Conservation (phyloP, 2,329 filamentous ascomycete genomes). For the Zarea fungicola region DNA sequence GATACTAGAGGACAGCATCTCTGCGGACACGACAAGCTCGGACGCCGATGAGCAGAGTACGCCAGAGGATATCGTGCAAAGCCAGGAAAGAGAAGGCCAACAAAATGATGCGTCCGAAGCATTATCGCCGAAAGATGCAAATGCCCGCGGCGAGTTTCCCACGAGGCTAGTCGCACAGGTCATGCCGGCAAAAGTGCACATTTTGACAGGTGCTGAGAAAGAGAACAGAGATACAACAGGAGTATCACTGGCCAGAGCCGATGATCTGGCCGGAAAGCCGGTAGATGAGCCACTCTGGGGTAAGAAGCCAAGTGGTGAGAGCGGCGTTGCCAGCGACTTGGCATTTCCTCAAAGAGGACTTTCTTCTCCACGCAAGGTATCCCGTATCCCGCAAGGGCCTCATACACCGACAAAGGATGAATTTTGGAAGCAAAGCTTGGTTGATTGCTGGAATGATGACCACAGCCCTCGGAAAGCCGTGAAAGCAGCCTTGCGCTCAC, state of each 20-base stretch:
- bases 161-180: not conserved
- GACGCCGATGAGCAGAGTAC: not conserved
- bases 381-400: conserved; percentile 46
- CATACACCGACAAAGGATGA: conserved; percentile 49
- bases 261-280: not conserved
- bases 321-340: not conserved
- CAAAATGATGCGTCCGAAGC: not conserved
- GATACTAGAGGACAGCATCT: conserved; percentile 3
- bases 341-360: conserved; percentile 16
- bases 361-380: conserved; percentile 27
- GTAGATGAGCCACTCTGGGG: not conserved
- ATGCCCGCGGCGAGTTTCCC: not conserved
- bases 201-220: not conserved
- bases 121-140: not conserved
- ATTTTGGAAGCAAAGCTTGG: conserved; percentile 55
- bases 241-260: not conserved
- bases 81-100: not conserved
- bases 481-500: conserved; percentile 20
- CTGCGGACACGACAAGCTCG: not conserved
- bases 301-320: not conserved
- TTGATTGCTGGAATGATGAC: conserved; percentile 60
- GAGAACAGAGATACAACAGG: not conserved
- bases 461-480: conserved; percentile 47
- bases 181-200: not conserved
- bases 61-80: not conserved